phyloP scores from a whole-genome alignment of 2,329 filamentous ascomycete species.

The Pseudopyrenochaeta lycopersici region DNA sequence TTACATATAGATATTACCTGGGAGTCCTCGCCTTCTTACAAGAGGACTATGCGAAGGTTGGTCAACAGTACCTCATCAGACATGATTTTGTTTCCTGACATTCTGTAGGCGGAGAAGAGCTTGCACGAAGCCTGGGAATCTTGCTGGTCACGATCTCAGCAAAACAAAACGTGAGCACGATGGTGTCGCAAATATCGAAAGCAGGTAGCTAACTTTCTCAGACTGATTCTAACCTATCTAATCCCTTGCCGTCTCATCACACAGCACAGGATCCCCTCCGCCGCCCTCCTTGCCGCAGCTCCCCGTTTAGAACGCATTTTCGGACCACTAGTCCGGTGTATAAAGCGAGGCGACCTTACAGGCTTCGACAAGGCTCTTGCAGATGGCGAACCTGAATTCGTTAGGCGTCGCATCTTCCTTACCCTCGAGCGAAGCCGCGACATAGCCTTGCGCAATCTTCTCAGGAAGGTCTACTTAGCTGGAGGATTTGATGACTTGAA shows the following conservation, averaged over 20 bases:
- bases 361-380: constrained; percentile 85
- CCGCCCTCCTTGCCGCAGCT: constrained; percentile 74
- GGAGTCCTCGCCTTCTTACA: constrained; percentile 94
- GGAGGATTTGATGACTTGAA: constrained; percentile 81
- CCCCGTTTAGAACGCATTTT: constrained; percentile 82
- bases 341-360: constrained; percentile 81
- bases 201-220: constrained; percentile 47
- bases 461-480: constrained; percentile 88
- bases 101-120: constrained; percentile 52
- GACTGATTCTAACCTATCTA: constrained; percentile 91
- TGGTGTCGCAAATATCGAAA: not conserved
- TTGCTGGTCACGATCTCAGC: constrained; percentile 75
- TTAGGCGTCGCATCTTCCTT: constrained; percentile 91
- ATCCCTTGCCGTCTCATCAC: constrained; percentile 93
- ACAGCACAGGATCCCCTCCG: constrained; percentile 81
- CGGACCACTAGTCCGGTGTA: constrained; percentile 77
- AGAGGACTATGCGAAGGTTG: constrained; percentile 84
- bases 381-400: constrained; percentile 88
- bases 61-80: constrained; percentile 15
- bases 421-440: constrained; percentile 93
- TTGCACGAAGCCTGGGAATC: constrained; percentile 82
- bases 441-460: constrained; percentile 87
- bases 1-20: constrained; percentile 96
- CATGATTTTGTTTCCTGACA: constrained; percentile 20
- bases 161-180: constrained; percentile 78